Conservation (phyloP, 352 stramenopile genomes). For the Pythium aristosporum region DNA sequence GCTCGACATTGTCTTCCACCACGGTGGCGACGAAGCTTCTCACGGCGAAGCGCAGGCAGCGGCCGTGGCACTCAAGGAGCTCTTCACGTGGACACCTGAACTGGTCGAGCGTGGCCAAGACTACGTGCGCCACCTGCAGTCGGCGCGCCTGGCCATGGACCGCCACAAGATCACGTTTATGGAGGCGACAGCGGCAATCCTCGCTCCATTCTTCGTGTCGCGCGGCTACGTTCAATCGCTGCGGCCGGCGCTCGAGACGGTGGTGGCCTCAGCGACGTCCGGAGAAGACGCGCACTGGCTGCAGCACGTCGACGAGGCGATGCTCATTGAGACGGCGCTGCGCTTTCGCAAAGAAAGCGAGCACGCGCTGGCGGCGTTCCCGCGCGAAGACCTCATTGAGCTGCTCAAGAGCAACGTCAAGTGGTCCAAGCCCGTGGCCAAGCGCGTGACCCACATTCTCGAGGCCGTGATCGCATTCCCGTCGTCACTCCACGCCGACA, state of each 20-base stretch:
- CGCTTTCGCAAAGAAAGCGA: conserved; percentile 36
- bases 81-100: conserved; percentile 22
- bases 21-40: neutral
- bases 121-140: conserved; percentile 50
- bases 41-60: neutral
- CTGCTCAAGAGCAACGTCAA: conserved; percentile 78
- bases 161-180: conserved; percentile 57
- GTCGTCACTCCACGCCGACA: neutral
- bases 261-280: conserved; percentile 22
- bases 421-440: conserved; percentile 66
- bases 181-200: conserved; percentile 49
- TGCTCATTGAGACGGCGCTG: conserved; percentile 41
- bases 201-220: conserved; percentile 50
- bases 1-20: conserved; percentile 70
- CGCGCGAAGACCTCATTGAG: conserved; percentile 52
- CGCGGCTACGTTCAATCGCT: conserved; percentile 7
- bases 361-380: conserved; percentile 25
- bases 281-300: conserved; percentile 8
- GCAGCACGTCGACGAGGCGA: conserved; percentile 25
- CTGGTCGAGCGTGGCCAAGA: conserved; percentile 31
- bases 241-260: conserved; percentile 4
- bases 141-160: conserved; percentile 38
- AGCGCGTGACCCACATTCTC: conserved; percentile 61
- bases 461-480: conserved; percentile 63
- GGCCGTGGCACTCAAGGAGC: conserved; percentile 1